A percentile compares a stretch with the other conserved stretches of the same genome.
Conservation (phyloP, 768 basidiomycete species). For the Naganishia kalamii region DNA sequence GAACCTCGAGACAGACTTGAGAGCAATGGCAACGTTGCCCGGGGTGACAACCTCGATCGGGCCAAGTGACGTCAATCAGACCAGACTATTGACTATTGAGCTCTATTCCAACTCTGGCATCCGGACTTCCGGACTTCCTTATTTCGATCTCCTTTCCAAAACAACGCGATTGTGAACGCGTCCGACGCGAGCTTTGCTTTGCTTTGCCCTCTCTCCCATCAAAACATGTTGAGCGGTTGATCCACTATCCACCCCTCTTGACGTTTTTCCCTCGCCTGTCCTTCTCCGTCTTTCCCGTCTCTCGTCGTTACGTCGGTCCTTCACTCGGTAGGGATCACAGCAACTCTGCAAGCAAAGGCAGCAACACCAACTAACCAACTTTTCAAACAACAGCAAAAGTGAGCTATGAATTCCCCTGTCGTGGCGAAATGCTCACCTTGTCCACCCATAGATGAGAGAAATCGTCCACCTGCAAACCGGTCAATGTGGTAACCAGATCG, state of each 20-base stretch:
- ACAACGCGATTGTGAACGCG: too few species aligned
- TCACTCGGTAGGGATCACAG: not conserved
- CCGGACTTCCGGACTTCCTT: too few species aligned
- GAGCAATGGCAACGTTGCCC: too few species aligned
- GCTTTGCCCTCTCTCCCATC: not conserved
- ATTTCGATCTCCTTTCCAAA: too few species aligned
- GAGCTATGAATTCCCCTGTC: not conserved
- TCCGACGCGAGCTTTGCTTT: too few species aligned
- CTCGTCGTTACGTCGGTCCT: slow-evolving; percentile 12
- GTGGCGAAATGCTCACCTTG: not conserved
- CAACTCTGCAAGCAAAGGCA: not conserved
- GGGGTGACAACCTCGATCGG: too few species aligned
- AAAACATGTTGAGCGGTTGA: not conserved
- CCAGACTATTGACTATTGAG: too few species aligned
- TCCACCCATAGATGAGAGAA: slow-evolving; percentile 56
- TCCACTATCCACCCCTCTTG: not conserved
- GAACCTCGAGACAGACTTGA: too few species aligned
- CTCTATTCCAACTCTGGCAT: too few species aligned
- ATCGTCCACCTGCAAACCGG: slow-evolving; percentile 99
- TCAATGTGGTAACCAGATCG: slow-evolving; percentile 99
- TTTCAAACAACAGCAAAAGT: not conserved
- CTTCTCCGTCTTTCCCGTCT: slow-evolving; percentile 1
- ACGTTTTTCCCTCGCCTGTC: not conserved
- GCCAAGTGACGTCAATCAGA: too few species aligned
- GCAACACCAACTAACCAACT: not conserved